Percentiles rank a stretch among this genome's conserved stretches.
phyloP scores from a whole-genome alignment of 305 asterid species.

The Solanum chacoense region DNA sequence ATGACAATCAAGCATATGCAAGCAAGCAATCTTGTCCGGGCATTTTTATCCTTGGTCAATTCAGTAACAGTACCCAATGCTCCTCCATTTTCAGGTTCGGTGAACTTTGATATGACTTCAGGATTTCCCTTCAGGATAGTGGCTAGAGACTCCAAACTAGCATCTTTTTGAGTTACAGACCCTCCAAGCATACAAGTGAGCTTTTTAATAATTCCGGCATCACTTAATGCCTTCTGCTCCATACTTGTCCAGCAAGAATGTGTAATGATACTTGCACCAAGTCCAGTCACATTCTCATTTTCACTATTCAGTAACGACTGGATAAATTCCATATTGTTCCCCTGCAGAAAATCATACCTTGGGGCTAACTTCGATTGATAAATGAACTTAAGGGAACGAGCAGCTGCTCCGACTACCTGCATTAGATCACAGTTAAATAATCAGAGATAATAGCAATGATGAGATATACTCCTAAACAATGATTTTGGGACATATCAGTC shows the following conservation, averaged over 20 bases:
- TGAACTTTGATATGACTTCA: conserved; percentile 52
- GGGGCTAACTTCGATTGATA: conserved; percentile 89
- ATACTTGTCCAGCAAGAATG: conserved; percentile 66
- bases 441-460: background rate
- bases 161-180: conserved; percentile 66
- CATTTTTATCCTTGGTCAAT: conserved; percentile 64
- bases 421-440: conserved; percentile 3
- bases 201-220: conserved; percentile 63
- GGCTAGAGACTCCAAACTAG: conserved; percentile 82
- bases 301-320: conserved; percentile 57
- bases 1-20: conserved; percentile 67
- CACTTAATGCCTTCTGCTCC: conserved; percentile 69
- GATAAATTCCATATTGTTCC: conserved; percentile 60
- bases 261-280: conserved; percentile 80
- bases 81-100: conserved; percentile 68
- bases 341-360: conserved; percentile 60
- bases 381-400: conserved; percentile 85
- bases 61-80: conserved; percentile 48
- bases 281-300: conserved; percentile 81
- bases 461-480: background rate
- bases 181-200: conserved; percentile 73
- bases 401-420: conserved; percentile 94
- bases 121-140: conserved; percentile 62
- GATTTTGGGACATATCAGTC: background rate
- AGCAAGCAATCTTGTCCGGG: conserved; percentile 78